These are phyloP conservation scores for Penicillium sp. DNA, from an alignment of 2,329 filamentous ascomycete species.

Conservation along the genomic window DNA sequence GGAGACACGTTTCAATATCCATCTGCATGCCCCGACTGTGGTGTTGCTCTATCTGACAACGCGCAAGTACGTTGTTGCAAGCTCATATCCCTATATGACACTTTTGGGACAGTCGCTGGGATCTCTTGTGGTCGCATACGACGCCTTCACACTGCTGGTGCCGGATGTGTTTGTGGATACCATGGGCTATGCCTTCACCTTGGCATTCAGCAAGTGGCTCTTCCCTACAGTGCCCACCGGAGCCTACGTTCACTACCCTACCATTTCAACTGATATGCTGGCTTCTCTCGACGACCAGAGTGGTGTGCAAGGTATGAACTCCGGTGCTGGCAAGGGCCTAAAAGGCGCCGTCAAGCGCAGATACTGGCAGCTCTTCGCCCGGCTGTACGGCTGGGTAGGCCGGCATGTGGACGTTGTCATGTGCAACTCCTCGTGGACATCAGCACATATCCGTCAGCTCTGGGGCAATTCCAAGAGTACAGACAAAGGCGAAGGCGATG, in stretches of 20 bases:
- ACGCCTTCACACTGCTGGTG: conserved; percentile 86
- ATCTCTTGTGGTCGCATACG: conserved; percentile 81
- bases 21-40: conserved; percentile 76
- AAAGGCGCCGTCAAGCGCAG: conserved; percentile 69
- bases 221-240: conserved; percentile 79
- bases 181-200: conserved; percentile 93
- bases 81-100: conserved; percentile 88
- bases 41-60: conserved; percentile 89
- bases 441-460: conserved; percentile 72
- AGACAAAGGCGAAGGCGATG: conserved; percentile 43
- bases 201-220: conserved; percentile 77
- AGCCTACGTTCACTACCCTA: conserved; percentile 96
- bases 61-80: conserved; percentile 78
- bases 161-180: conserved; percentile 96
- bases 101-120: conserved; percentile 91
- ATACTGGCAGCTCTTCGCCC: conserved; percentile 87
- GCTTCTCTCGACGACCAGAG: conserved; percentile 68
- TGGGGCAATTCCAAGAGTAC: conserved; percentile 61
- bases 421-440: conserved; percentile 97
- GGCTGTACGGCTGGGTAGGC: conserved; percentile 77
- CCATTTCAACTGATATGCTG: conserved; percentile 97
- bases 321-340: conserved; percentile 71
- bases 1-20: conserved; percentile 87
- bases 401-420: conserved; percentile 87
- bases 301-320: conserved; percentile 72